Percentiles rank a stretch among this genome's conserved stretches.
phyloP scores from a whole-genome alignment of 306 rosid species.

The Quillaja saponaria region DNA sequence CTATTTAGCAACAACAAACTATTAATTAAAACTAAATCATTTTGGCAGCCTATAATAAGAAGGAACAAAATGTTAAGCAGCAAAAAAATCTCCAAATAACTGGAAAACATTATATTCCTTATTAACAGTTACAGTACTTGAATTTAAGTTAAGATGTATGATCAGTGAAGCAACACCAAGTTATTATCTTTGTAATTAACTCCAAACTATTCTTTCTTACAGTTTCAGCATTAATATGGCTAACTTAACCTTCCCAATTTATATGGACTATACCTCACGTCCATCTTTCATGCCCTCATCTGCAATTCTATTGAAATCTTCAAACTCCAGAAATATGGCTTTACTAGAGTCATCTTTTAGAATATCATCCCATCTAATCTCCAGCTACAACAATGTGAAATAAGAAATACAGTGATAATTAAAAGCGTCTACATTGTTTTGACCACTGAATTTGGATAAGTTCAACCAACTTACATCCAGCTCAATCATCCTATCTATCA shows the following conservation, averaged over 20 bases:
- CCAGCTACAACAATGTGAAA: slow-evolving; percentile 52
- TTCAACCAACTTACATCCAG: slow-evolving; percentile 68
- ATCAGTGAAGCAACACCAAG: no score
- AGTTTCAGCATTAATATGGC: no score
- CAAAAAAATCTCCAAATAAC: no score
- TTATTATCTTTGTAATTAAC: no score
- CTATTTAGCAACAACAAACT: no score
- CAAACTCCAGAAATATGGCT: slow-evolving; percentile 80
- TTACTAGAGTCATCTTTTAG: slow-evolving; percentile 56
- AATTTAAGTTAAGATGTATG: no score
- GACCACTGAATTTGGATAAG: slow-evolving; percentile 1
- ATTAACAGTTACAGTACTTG: no score
- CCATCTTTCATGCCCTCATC: slow-evolving; percentile 47
- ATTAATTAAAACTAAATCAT: no score
- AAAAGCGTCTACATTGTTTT: slow-evolving; percentile 2
- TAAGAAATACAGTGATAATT: slow-evolving; percentile 21
- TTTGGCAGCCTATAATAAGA: no score
- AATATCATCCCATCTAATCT: slow-evolving; percentile 74
- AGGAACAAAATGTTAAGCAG: no score
- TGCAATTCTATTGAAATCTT: slow-evolving; percentile 42
- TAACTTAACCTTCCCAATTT: background rate
- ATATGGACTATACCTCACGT: slow-evolving; percentile 51
- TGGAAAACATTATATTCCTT: no score
- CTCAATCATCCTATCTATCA: slow-evolving; percentile 79
- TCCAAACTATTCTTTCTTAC: no score